These are phyloP conservation scores for Fusarium proliferatum DNA, from an alignment of 2,329 filamentous ascomycete species.

Conservation along the genomic window DNA sequence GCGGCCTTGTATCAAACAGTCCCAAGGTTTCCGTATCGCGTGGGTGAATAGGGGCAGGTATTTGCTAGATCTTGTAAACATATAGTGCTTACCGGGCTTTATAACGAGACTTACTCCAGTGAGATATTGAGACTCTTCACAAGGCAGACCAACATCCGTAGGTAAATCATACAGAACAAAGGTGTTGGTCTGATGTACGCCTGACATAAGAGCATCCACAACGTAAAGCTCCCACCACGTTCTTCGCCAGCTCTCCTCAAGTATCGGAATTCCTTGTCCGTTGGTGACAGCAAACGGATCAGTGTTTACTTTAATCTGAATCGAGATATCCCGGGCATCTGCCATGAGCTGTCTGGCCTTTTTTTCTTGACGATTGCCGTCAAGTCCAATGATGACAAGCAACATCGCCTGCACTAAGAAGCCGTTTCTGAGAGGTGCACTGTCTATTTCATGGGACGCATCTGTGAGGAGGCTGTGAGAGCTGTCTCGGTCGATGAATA, in stretches of 20 bases:
- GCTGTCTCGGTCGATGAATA: neutral
- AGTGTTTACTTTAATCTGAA: neutral
- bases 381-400: constrained; percentile 4
- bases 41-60: neutral
- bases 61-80: neutral
- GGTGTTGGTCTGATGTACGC: constrained; percentile 7
- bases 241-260: constrained; percentile 15
- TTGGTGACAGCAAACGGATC: neutral
- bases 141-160: neutral
- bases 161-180: neutral
- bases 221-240: constrained; percentile 17
- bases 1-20: neutral
- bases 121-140: neutral
- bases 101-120: neutral
- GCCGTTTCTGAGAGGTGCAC: neutral
- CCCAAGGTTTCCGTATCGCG: neutral
- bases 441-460: neutral
- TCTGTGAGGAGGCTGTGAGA: neutral
- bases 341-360: neutral
- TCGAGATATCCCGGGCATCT: neutral
- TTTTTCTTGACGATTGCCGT: neutral
- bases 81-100: rapidly evolving
- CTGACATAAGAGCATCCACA: constrained; percentile 4
- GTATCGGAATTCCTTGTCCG: neutral
- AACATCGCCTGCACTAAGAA: constrained; percentile 1